These are phyloP conservation scores for Torulaspora globosa DNA, from an alignment of 1,139 yeast genomes.

Conservation along the genomic window DNA sequence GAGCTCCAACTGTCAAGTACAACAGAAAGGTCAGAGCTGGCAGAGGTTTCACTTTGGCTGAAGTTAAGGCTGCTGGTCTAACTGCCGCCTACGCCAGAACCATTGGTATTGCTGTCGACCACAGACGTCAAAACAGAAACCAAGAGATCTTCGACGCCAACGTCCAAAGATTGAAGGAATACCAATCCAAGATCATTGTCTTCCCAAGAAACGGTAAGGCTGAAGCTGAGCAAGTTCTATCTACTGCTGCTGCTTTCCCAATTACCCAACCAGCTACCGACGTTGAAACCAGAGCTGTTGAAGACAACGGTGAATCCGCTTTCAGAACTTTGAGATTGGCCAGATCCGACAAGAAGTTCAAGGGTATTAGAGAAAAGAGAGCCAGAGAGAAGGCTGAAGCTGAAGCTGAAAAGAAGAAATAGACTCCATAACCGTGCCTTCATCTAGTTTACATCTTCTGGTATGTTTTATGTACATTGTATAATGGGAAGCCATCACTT, in stretches of 20 bases:
- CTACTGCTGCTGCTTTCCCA: conserved; percentile 86
- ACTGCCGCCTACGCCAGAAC: conserved; percentile 96
- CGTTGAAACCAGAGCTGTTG: conserved; percentile 87
- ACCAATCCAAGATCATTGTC: conserved; percentile 91
- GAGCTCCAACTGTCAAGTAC: conserved; percentile 98
- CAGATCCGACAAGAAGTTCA: conserved; percentile 87
- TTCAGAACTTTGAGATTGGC: conserved; percentile 95
- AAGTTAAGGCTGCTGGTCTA: conserved; percentile 96
- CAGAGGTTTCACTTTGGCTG: conserved; percentile 98
- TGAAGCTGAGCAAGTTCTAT: conserved; percentile 71
- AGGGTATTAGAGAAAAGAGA: conserved; percentile 97
- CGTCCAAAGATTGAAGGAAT: conserved; percentile 95
- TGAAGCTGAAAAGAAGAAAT: conserved; percentile 98
- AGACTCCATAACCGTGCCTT: conserved; percentile 36
- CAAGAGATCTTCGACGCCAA: conserved; percentile 92
- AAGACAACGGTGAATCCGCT: conserved; percentile 69
- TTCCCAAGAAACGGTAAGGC: conserved; percentile 87
- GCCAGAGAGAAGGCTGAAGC: conserved; percentile 97
- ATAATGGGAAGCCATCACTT: conserved; percentile 35
- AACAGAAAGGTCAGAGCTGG: conserved; percentile 99
- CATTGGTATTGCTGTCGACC: conserved; percentile 97
- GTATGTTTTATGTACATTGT: conserved; percentile 32
- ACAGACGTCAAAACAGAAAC: conserved; percentile 99
- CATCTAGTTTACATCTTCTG: conserved; percentile 14
- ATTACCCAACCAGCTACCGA: conserved; percentile 73